A percentile compares a stretch with the other conserved stretches of the same genome.
These are phyloP conservation scores for Leucosporidium creatinivorum DNA, from an alignment of 768 basidiomycete genomes.

Conservation along the genomic window DNA sequence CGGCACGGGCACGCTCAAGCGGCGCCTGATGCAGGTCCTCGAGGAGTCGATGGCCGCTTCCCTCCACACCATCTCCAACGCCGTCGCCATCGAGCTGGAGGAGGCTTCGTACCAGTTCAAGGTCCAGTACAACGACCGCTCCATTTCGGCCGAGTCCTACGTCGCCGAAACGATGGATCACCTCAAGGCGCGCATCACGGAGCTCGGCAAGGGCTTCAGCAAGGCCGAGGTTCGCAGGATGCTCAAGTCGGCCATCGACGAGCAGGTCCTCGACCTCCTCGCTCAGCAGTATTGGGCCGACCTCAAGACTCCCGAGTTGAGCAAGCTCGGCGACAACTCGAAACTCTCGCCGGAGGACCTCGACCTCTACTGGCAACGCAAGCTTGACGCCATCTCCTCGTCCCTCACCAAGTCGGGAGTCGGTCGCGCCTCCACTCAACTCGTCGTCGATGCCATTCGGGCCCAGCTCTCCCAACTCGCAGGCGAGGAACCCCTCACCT, in stretches of 20 bases:
- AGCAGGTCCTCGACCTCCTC: slow-evolving; percentile 92
- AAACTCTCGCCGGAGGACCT: slow-evolving; percentile 49
- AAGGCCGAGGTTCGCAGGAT: slow-evolving; percentile 80
- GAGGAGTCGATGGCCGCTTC: slow-evolving; percentile 97
- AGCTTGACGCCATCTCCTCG: slow-evolving; percentile 86
- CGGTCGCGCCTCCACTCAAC: slow-evolving; percentile 83
- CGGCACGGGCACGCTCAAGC: slow-evolving; percentile 81
- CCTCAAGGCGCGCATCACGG: slow-evolving; percentile 78
- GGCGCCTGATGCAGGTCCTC: slow-evolving; percentile 89
- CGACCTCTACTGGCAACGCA: slow-evolving; percentile 67
- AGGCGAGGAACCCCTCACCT: slow-evolving; percentile 77
- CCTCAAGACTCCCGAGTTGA: slow-evolving; percentile 69
- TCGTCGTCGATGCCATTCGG: slow-evolving; percentile 89
- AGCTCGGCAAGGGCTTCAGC: slow-evolving; percentile 73
- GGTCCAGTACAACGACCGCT: slow-evolving; percentile 92
- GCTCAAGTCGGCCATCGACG: slow-evolving; percentile 87
- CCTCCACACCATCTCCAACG: slow-evolving; percentile 90
- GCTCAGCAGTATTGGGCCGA: slow-evolving; percentile 97
- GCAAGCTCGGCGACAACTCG: slow-evolving; percentile 60
- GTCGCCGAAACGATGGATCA: slow-evolving; percentile 94
- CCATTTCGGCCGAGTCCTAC: slow-evolving; percentile 90
- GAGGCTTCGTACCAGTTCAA: slow-evolving; percentile 99
- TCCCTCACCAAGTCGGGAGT: slow-evolving; percentile 92
- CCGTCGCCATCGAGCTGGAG: slow-evolving; percentile 92
- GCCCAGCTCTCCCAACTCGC: slow-evolving; percentile 73